Evolutionary conservation across 495 filamentous ascomycete genomes (phyloP), one percentile per base, ranked within the genome.

Genomic region (Cryomyces antarcticus): DNA sequence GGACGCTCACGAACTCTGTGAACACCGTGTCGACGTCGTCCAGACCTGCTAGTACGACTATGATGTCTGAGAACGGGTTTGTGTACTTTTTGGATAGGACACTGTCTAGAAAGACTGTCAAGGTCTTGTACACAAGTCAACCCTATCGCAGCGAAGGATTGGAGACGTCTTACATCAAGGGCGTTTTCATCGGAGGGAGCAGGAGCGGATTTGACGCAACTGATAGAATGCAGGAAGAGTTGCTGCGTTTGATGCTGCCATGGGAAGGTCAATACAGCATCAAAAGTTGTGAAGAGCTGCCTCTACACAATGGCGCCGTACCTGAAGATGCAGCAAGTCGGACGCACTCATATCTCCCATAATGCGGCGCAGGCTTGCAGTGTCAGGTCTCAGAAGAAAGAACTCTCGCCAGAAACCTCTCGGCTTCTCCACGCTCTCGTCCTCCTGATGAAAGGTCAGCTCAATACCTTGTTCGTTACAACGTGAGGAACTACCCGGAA

Each of bases 371-470:
- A 97, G 60, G 41, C 72, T 68, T 1, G 64, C 56, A 34, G 70
- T 67, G 56, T 93, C 80, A 30, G 89, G 87, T 40, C 71, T 71
- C 39, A 94, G 68, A 35, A 96, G 67, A 61, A 96, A 97, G 62
- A 96, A 83, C 62, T 95, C 88, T 42, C 73, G 70, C 92, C 89
- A 99, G 62, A 95, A 99, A 6, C 86, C 89, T 46, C 94, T 84
- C 0, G 79, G 71, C 41, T 75, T 75, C 33, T 82, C 76, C 34
- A 69, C 61, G 45, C 69, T 69, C 37, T 84, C 78, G 36, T 69
- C 59, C 30, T 77, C 70, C 50, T 75, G 62, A 47, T 42, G 7
- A 37, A 41, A 33, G 24, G 27, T 51, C 44, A 46, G 42, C 28
- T 34, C 7, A 30, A 33, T 6, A 10, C n/a, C 5, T 11, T 38